A percentile compares a stretch with the other conserved stretches of the same genome.
Evolutionary conservation across 1,284 basidiomycete genomes (phyloP).

Genomic region (Trichosporon inkin): DNA sequence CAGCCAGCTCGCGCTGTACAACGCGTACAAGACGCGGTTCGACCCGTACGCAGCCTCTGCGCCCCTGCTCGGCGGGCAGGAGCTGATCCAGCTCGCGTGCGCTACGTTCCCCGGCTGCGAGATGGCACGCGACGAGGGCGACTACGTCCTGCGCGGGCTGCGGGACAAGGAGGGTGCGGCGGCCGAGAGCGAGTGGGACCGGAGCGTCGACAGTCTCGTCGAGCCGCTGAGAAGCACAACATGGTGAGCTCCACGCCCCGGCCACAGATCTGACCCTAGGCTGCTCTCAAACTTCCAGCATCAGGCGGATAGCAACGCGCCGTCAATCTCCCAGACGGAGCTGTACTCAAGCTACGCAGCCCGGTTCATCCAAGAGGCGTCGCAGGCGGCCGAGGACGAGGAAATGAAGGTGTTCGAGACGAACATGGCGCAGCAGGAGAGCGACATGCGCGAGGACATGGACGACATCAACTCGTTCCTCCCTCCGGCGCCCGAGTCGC

Average conservation of each 20-base stretch:
- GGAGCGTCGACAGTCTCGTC: constrained; percentile 35
- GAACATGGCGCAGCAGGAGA: neutral
- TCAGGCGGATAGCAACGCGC: constrained; percentile 20
- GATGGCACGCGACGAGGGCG: constrained; percentile 42
- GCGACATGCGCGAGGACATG: constrained; percentile 1
- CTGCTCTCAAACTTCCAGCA: constrained; percentile 40
- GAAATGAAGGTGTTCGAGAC: constrained; percentile 6
- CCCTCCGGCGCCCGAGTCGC: constrained; percentile 2
- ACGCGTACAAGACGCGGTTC: constrained; percentile 42
- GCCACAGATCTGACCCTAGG: constrained; percentile 24
- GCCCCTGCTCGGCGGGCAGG: constrained; percentile 43
- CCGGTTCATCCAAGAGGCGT: constrained; percentile 33
- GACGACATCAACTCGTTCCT: constrained; percentile 27
- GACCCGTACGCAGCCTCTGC: constrained; percentile 35
- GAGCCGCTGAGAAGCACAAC: constrained; percentile 42
- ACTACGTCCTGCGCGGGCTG: constrained; percentile 42
- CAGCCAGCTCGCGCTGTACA: constrained; percentile 42
- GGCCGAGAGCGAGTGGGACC: constrained; percentile 29
- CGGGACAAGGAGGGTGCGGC: constrained; percentile 29
- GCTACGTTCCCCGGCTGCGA: constrained; percentile 45
- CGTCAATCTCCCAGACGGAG: constrained; percentile 38
- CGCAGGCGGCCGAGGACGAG: constrained; percentile 6
- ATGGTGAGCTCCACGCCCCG: constrained; percentile 30
- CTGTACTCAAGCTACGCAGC: constrained; percentile 45
- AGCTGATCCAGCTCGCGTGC: constrained; percentile 44